These are phyloP conservation scores for Apiotrichum sp. DNA, from an alignment of 1,284 basidiomycete species.

Conservation along the genomic window DNA sequence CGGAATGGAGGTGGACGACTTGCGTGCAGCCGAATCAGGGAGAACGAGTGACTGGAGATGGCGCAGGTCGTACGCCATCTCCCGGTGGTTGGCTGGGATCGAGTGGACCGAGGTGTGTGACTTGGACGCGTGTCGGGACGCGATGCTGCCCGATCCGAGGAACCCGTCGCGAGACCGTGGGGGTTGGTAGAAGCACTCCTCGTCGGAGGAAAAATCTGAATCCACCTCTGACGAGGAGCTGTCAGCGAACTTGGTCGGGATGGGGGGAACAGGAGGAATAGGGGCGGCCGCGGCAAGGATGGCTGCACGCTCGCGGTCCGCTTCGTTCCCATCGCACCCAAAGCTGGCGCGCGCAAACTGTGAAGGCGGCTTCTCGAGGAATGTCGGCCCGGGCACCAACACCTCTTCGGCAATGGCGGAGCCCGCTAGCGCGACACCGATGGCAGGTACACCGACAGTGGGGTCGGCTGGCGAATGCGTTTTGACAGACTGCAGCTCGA, in stretches of 20 bases:
- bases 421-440: not conserved
- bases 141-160: not conserved
- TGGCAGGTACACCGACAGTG: not conserved
- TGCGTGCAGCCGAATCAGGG: not conserved
- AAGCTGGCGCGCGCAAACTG: constrained; percentile 1
- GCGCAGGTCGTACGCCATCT: not conserved
- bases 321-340: not conserved
- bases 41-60: not conserved
- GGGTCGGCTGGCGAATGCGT: not conserved
- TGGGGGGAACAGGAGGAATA: too few species aligned
- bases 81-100: not conserved
- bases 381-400: not conserved
- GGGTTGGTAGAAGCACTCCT: not conserved
- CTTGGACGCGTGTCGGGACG: not conserved
- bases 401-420: not conserved
- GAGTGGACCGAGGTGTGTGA: not conserved
- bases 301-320: not conserved
- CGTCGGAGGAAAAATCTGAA: not conserved
- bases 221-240: not conserved
- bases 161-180: not conserved
- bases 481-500: not conserved
- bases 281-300: not conserved
- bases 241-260: not conserved
- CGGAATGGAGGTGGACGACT: not conserved
- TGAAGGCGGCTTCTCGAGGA: not conserved